Conservation (phyloP, 140 eudicot genomes). For the Erigeron philadelphicus region DNA sequence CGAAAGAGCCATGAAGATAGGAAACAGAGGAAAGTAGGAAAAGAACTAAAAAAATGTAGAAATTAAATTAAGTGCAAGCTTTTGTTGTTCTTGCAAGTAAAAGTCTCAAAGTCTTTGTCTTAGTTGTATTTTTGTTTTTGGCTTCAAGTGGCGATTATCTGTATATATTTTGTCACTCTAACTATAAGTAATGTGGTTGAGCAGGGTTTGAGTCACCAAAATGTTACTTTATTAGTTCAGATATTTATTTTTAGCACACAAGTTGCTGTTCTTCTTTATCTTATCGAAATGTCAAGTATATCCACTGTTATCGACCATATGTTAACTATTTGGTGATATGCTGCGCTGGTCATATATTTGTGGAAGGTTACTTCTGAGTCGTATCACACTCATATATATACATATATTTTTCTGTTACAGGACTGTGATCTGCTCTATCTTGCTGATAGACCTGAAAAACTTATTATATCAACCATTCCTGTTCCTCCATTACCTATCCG, state of each 20-base stretch:
- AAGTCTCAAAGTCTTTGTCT: not conserved
- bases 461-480: conserved; percentile 58
- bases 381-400: not conserved
- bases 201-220: not conserved
- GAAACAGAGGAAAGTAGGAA: not conserved
- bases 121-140: not conserved
- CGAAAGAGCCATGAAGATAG: not conserved
- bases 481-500: conserved; percentile 95
- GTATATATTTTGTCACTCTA: not conserved
- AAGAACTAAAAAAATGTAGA: not conserved
- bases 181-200: not conserved
- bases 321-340: not conserved
- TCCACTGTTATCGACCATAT: conserved; percentile 3
- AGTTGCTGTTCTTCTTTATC: not conserved
- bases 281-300: not conserved
- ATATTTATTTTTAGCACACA: not conserved
- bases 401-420: conserved; percentile 36
- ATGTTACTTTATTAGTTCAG: not conserved
- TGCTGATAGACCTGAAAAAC: conserved; percentile 84
- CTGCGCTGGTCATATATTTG: not conserved
- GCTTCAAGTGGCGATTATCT: not conserved
- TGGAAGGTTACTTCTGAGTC: not conserved
- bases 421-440: conserved; percentile 92
- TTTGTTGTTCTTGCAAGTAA: not conserved
- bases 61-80: not conserved